These are phyloP conservation scores for Dryas integrifolia DNA, from an alignment of 331 rosid genomes.

Conservation along the genomic window DNA sequence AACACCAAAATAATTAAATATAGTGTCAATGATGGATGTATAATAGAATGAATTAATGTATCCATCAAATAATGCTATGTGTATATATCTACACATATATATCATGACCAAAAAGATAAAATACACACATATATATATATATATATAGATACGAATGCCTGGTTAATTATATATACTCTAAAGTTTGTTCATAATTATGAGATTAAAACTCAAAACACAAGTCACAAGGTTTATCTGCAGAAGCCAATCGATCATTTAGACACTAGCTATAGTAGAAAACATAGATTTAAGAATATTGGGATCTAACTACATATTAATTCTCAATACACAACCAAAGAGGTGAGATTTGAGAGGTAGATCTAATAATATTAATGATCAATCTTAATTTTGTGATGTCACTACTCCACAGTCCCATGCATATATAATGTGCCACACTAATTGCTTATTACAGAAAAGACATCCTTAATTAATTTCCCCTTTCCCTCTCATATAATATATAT, in stretches of 20 bases:
- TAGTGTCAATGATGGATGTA: not conserved
- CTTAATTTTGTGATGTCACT: conserved; percentile 5
- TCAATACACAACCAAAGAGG: not conserved
- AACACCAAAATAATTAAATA: conserved; percentile 14
- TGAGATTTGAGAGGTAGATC: conserved; percentile 1
- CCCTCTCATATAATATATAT: not conserved
- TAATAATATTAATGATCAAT: not conserved
- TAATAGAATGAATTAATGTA: not conserved
- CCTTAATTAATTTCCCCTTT: not conserved
- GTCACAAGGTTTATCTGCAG: not conserved
- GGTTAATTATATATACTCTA: too few relatives aligned
- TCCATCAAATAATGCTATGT: not conserved
- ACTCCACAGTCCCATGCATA: conserved; percentile 11
- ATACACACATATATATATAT: too few relatives aligned
- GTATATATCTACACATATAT: too few relatives aligned
- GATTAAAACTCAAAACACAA: not conserved
- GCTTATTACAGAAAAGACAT: conserved; percentile 10
- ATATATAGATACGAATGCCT: too few relatives aligned
- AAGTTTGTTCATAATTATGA: not conserved
- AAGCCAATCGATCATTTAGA: not conserved
- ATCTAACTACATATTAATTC: not conserved
- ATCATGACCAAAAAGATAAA: too few relatives aligned
- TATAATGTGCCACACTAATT: conserved; percentile 5
- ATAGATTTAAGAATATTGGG: not conserved
- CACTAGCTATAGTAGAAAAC: not conserved